Evolutionary conservation across 2,329 filamentous ascomycete species (phyloP).

Genomic region (Claviceps fusiformis): DNA sequence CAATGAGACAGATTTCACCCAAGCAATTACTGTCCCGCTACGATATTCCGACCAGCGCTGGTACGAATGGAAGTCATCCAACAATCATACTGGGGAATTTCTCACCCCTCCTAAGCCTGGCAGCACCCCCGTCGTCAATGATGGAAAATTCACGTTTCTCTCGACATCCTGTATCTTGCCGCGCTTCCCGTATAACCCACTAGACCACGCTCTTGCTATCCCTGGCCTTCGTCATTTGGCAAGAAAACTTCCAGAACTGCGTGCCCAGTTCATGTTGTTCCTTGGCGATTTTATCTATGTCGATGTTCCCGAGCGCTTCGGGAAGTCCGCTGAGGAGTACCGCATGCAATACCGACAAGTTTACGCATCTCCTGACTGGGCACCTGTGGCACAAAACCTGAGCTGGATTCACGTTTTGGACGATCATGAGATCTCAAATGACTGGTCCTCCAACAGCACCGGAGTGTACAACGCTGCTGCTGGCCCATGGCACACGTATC

Average conservation of each 20-base stretch:
- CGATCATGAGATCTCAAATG: slow-evolving; percentile 92
- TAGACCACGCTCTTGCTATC: slow-evolving; percentile 72
- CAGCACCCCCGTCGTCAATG: slow-evolving; percentile 41
- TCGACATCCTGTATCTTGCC: slow-evolving; percentile 88
- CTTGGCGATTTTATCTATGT: slow-evolving; percentile 82
- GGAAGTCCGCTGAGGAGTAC: slow-evolving; percentile 60
- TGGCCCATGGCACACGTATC: slow-evolving; percentile 79
- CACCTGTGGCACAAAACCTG: slow-evolving; percentile 57
- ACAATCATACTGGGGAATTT: slow-evolving; percentile 76
- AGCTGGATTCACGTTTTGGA: slow-evolving; percentile 97
- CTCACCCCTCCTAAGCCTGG: slow-evolving; percentile 61
- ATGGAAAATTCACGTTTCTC: slow-evolving; percentile 74
- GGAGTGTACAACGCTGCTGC: slow-evolving; percentile 43
- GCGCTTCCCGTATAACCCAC: slow-evolving; percentile 74
- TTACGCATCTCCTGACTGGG: slow-evolving; percentile 93
- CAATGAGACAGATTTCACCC: slow-evolving; percentile 73
- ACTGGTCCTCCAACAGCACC: slow-evolving; percentile 55
- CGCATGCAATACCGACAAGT: slow-evolving; percentile 85
- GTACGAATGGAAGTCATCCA: slow-evolving; percentile 78
- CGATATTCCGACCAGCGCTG: slow-evolving; percentile 52
- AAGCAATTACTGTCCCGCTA: slow-evolving; percentile 51
- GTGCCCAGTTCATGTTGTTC: slow-evolving; percentile 69
- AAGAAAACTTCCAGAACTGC: slow-evolving; percentile 54
- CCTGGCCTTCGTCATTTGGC: slow-evolving; percentile 69
- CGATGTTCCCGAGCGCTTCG: slow-evolving; percentile 74